phyloP scores from a whole-genome alignment of 2,329 filamentous ascomycete genomes.

The Paecilomyces sp. region DNA sequence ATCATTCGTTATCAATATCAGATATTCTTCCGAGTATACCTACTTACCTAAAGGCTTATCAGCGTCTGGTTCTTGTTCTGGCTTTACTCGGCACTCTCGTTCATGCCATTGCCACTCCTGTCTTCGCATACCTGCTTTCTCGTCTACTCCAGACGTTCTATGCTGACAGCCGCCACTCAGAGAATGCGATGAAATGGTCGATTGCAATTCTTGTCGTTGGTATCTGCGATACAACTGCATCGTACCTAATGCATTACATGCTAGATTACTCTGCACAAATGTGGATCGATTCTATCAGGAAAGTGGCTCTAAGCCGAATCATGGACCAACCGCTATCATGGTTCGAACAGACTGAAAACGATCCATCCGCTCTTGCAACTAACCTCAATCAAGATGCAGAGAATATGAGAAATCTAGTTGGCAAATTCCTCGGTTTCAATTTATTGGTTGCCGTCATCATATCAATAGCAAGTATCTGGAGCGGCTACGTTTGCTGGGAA shows the following conservation, averaged over 20 bases:
- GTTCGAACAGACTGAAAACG: constrained; percentile 66
- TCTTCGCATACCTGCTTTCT: constrained; percentile 70
- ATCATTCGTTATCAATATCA: constrained; percentile 28
- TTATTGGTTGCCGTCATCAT: constrained; percentile 63
- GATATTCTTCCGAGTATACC: constrained; percentile 64
- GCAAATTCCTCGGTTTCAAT: constrained; percentile 65
- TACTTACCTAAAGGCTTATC: constrained; percentile 50
- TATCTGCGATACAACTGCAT: constrained; percentile 56
- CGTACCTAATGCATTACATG: constrained; percentile 61
- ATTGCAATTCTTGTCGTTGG: constrained; percentile 63
- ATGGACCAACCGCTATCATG: constrained; percentile 70
- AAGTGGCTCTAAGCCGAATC: constrained; percentile 60
- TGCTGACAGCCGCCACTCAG: constrained; percentile 40
- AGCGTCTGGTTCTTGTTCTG: constrained; percentile 50
- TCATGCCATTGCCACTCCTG: constrained; percentile 61
- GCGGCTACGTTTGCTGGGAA: constrained; percentile 67
- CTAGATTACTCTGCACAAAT: constrained; percentile 64
- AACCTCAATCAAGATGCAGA: constrained; percentile 76
- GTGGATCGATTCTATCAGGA: constrained; percentile 69
- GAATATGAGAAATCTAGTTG: constrained; percentile 77
- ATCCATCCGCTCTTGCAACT: constrained; percentile 56
- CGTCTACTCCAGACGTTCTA: constrained; percentile 67
- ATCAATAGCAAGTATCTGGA: constrained; percentile 64
- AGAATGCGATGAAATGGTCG: constrained; percentile 58
- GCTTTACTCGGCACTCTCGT: constrained; percentile 57